Conservation (phyloP, 371 early-diverging fungal genomes). For the Astathelohania contejeani region DNA sequence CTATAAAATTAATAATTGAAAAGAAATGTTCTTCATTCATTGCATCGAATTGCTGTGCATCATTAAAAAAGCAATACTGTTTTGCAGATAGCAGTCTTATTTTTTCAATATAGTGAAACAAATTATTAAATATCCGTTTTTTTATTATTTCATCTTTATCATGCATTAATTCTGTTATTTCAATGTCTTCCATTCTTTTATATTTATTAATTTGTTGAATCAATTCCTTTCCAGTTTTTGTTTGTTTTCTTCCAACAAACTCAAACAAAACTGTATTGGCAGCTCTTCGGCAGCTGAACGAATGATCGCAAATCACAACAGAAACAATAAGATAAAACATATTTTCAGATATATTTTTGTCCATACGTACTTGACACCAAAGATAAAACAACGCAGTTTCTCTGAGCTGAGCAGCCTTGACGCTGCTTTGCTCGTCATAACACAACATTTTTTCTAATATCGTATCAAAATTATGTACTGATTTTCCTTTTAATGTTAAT, state of each 20-base stretch:
- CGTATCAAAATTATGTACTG: constrained; percentile 3
- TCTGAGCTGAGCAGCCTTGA: constrained; percentile 11
- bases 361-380: constrained; percentile 14
- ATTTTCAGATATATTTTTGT: neutral
- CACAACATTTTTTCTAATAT: constrained; percentile 6
- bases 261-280: constrained; percentile 15
- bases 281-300: constrained; percentile 12
- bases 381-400: constrained; percentile 26
- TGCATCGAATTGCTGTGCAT: too few species aligned
- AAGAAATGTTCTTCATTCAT: too few species aligned
- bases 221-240: too few species aligned
- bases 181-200: too few species aligned
- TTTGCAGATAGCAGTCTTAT: too few species aligned
- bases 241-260: constrained; percentile 9
- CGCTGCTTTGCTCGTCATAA: constrained; percentile 16
- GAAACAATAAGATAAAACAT: constrained; percentile 4
- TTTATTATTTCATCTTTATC: too few species aligned
- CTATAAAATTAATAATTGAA: too few species aligned
- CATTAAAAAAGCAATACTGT: too few species aligned
- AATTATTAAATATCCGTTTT: too few species aligned
- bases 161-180: too few species aligned
- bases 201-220: too few species aligned
- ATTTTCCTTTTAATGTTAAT: constrained; percentile 2
- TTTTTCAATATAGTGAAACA: too few species aligned
- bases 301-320: constrained; percentile 12